Percentiles rank a stretch among this genome's conserved stretches.
These are phyloP conservation scores for Arachis hypogaea DNA, from an alignment of 306 rosid species.

Conservation along the genomic window DNA sequence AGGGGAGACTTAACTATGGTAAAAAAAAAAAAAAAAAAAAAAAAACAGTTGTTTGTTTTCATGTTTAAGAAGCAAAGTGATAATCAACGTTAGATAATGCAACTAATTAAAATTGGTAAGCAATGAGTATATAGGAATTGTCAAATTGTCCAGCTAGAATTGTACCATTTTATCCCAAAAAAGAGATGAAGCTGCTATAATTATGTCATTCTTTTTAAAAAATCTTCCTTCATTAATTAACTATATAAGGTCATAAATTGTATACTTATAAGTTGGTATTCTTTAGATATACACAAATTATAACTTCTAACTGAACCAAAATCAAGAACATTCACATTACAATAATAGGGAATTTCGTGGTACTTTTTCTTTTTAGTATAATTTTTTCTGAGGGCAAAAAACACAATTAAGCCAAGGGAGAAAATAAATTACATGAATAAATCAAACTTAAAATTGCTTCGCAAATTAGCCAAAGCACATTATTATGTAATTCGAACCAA, in stretches of 20 bases:
- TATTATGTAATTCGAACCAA: no score
- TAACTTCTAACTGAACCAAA: no score
- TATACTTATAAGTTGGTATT: not conserved
- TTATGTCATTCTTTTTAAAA: not conserved
- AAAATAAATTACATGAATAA: no score
- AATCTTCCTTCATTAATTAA: not conserved
- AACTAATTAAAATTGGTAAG: not conserved
- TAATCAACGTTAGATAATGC: not conserved
- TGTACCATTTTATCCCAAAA: no score
- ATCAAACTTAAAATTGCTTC: no score
- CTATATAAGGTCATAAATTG: not conserved
- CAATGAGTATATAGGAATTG: not conserved
- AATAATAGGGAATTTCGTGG: not conserved
- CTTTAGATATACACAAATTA: not conserved
- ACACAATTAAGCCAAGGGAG: no score
- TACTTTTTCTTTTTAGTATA: no score
- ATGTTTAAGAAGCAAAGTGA: not conserved
- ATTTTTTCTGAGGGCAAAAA: no score
- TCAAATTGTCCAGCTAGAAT: no score
- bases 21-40: not conserved
- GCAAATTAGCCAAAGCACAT: no score
- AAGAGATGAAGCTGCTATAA: not conserved
- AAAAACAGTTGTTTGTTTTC: slow-evolving; percentile 2
- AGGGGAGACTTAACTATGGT: not conserved
- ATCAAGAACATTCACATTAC: not conserved